Evolutionary conservation across 1,139 yeast genomes (phyloP).

Genomic region (Debaryomycetaceae sp.): DNA sequence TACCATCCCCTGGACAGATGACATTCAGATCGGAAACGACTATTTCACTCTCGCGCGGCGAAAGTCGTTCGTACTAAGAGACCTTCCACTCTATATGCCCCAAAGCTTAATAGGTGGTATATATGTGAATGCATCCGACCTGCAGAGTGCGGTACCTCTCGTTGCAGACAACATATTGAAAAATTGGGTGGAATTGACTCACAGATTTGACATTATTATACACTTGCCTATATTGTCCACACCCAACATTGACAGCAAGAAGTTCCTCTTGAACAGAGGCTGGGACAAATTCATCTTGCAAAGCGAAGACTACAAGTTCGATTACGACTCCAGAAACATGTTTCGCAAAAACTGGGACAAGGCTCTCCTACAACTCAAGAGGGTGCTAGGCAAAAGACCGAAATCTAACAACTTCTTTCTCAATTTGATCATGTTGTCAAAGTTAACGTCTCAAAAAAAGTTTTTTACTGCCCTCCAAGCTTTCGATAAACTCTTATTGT

Average conservation of each 20-base stretch:
- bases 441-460: neutral
- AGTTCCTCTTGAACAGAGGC: slow-evolving; percentile 9
- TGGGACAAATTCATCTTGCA: slow-evolving; percentile 20
- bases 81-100: slow-evolving; percentile 24
- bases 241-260: slow-evolving; percentile 24
- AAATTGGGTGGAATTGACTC: slow-evolving; percentile 29
- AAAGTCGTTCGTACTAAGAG: slow-evolving; percentile 20
- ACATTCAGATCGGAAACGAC: slow-evolving; percentile 9
- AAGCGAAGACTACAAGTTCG: slow-evolving; percentile 16
- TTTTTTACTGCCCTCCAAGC: neutral
- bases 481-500: neutral
- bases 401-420: neutral
- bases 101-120: slow-evolving; percentile 24
- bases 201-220: slow-evolving; percentile 13
- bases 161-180: slow-evolving; percentile 22
- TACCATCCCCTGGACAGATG: slow-evolving; percentile 23
- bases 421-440: neutral
- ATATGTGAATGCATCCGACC: slow-evolving; percentile 7
- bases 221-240: slow-evolving; percentile 33
- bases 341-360: slow-evolving; percentile 1
- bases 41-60: slow-evolving; percentile 19
- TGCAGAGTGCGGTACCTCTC: slow-evolving; percentile 17
- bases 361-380: neutral
- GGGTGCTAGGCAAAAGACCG: neutral
- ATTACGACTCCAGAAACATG: slow-evolving; percentile 4